Percentiles rank a stretch among this genome's conserved stretches.
phyloP scores from a whole-genome alignment of 306 rosid genomes.

The Clitoria ternatea region DNA sequence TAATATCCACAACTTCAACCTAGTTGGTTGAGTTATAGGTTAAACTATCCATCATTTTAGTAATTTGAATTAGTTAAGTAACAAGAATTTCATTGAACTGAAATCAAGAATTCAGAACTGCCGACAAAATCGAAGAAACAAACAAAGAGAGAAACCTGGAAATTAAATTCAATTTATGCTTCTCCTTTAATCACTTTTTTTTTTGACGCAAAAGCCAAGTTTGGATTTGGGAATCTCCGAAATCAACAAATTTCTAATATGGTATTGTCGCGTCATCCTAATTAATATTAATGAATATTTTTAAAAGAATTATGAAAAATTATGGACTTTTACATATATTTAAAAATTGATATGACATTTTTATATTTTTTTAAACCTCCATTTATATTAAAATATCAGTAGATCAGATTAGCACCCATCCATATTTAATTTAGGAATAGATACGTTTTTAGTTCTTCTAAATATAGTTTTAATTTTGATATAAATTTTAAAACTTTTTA shows the following conservation, averaged over 20 bases:
- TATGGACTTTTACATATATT: too few species aligned
- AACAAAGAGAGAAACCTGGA: background rate
- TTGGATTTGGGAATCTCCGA: constrained; percentile 24
- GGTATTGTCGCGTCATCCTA: too few species aligned
- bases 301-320: too few species aligned
- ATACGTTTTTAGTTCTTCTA: too few species aligned
- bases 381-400: too few species aligned
- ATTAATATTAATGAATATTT: too few species aligned
- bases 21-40: background rate
- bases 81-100: background rate
- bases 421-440: too few species aligned
- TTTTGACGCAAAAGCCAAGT: background rate
- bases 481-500: too few species aligned
- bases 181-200: background rate
- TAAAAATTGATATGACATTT: too few species aligned
- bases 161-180: background rate
- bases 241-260: constrained; percentile 18
- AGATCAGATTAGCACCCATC: too few species aligned
- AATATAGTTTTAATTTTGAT: too few species aligned
- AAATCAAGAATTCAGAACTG: constrained; percentile 1
- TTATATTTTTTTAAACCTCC: too few species aligned
- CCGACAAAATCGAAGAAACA: constrained; percentile 32
- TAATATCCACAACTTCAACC: background rate
- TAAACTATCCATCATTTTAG: background rate
- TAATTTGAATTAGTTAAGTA: background rate